phyloP scores from a whole-genome alignment of 1,139 yeast species.

The Spencermartinsiella ligniputridi region DNA sequence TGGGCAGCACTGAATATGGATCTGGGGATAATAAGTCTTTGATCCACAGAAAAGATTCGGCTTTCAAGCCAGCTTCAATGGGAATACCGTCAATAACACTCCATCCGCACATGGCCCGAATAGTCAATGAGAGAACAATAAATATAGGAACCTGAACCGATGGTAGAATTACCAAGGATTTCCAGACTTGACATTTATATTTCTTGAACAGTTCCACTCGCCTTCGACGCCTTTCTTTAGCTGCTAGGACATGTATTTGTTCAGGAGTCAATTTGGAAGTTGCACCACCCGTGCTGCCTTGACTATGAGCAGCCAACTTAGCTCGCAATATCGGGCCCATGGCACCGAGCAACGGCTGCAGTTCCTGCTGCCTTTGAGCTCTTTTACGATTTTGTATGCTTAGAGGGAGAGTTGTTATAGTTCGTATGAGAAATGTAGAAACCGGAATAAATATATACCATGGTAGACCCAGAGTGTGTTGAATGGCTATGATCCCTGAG shows the following conservation, averaged over 20 bases:
- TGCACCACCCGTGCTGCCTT: constrained; percentile 39
- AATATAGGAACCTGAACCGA: constrained; percentile 84
- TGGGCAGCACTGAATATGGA: constrained; percentile 61
- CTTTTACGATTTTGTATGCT: constrained; percentile 69
- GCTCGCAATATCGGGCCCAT: constrained; percentile 70
- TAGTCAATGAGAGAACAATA: constrained; percentile 70
- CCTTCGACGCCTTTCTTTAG: constrained; percentile 72
- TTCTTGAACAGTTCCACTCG: constrained; percentile 64
- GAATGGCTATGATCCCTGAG: background rate
- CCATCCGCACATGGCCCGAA: constrained; percentile 77
- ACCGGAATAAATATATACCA: constrained; percentile 83
- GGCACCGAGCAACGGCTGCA: constrained; percentile 60
- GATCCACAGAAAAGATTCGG: constrained; percentile 59
- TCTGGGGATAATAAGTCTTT: constrained; percentile 57
- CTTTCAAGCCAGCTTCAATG: constrained; percentile 49
- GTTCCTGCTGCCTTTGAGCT: constrained; percentile 66
- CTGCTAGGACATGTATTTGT: constrained; percentile 65
- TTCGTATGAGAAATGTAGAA: constrained; percentile 61
- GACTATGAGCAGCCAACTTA: constrained; percentile 49
- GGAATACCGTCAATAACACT: constrained; percentile 40
- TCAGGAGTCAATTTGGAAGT: constrained; percentile 54
- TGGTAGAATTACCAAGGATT: constrained; percentile 63
- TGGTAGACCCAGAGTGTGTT: constrained; percentile 50
- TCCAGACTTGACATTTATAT: constrained; percentile 74
- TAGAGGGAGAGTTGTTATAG: constrained; percentile 69